These are phyloP conservation scores for Arabidopsis thaliana DNA, from an alignment of 345 rosid species.

Conservation along the genomic window DNA sequence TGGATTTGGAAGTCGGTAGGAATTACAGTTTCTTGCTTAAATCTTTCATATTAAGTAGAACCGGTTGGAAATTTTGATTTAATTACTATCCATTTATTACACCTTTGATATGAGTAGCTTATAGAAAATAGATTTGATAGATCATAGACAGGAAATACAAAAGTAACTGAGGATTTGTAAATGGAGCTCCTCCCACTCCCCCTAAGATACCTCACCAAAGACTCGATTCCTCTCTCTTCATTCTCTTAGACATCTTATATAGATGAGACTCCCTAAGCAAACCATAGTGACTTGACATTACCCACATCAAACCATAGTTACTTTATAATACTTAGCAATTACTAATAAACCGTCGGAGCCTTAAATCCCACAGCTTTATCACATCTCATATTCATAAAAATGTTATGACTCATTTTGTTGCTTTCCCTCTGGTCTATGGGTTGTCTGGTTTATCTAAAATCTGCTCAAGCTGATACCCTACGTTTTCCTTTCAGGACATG, in stretches of 20 bases:
- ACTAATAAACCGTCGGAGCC: too few relatives aligned
- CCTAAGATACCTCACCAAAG: too few relatives aligned
- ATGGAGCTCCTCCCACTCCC: too few relatives aligned
- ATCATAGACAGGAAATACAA: too few relatives aligned
- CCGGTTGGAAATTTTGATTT: conserved; percentile 1
- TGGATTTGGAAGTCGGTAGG: neutral
- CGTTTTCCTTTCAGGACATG: conserved; percentile 74
- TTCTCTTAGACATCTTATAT: too few relatives aligned
- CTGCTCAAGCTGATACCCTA: conserved; percentile 14
- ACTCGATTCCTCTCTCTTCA: too few relatives aligned
- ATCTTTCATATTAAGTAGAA: conserved; percentile 27
- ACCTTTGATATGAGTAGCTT: too few relatives aligned
- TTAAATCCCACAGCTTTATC: neutral
- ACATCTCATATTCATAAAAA: conserved; percentile 13
- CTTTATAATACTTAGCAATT: neutral
- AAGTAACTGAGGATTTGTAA: too few relatives aligned
- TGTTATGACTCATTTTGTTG: neutral
- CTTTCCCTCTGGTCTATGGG: neutral
- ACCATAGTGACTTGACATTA: neutral
- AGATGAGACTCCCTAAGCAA: too few relatives aligned
- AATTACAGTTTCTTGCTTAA: conserved; percentile 9
- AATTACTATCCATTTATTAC: conserved; percentile 11
- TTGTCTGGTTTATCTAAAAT: neutral
- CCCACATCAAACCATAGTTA: neutral
- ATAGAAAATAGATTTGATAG: too few relatives aligned